Evolutionary conservation across 83 land plant genomes (phyloP).

Genomic region (Picea engelmannii): DNA sequence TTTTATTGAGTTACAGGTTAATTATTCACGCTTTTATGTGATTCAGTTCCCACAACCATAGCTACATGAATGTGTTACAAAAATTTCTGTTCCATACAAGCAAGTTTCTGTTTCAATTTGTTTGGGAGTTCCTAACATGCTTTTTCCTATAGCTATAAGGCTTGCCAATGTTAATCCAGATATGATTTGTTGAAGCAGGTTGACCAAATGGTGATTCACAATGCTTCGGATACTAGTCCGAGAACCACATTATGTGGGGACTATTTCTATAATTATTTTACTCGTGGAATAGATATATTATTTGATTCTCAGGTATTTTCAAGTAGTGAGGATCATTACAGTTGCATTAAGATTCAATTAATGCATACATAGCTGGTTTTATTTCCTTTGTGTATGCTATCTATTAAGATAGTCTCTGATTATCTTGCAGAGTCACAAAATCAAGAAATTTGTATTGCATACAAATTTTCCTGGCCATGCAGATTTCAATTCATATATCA

Average conservation of each 20-base stretch:
- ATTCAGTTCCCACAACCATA: neutral
- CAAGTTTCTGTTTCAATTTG: too few species aligned
- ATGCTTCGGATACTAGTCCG: slow-evolving; percentile 89
- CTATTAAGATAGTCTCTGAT: neutral
- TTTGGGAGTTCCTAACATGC: too few species aligned
- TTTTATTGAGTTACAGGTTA: neutral
- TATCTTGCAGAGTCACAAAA: slow-evolving; percentile 73
- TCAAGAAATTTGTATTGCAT: slow-evolving; percentile 94
- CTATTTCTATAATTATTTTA: slow-evolving; percentile 92
- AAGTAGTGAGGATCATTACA: neutral
- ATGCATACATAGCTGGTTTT: neutral
- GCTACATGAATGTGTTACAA: too few species aligned
- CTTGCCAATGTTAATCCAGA: neutral
- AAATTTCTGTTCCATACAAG: too few species aligned
- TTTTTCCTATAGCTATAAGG: neutral
- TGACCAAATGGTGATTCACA: slow-evolving; percentile 97
- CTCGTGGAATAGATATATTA: slow-evolving; percentile 91
- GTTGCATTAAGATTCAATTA: neutral
- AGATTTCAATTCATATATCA: slow-evolving; percentile 94
- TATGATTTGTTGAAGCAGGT: slow-evolving; percentile 52
- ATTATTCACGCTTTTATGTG: neutral
- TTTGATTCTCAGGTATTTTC: slow-evolving; percentile 94
- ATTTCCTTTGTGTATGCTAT: neutral
- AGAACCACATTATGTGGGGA: slow-evolving; percentile 87
- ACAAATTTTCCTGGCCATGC: slow-evolving; percentile 96